Evolutionary conservation across 129 eudicot species (phyloP).

Genomic region (Apium graveolens): DNA sequence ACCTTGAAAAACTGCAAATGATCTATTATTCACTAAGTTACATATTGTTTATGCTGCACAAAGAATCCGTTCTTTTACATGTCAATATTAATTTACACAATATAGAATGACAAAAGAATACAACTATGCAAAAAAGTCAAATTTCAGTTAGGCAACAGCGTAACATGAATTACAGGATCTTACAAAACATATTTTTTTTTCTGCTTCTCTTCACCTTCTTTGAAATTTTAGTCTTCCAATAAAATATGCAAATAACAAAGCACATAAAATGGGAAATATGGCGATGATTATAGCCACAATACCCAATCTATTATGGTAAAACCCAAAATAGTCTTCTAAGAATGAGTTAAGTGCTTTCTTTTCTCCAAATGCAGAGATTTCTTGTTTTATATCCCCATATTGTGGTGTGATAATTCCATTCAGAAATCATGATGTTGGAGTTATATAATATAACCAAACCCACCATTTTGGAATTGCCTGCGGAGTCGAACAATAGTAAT

Average conservation of each 20-base stretch:
- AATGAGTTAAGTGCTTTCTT: not conserved
- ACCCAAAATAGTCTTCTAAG: constrained; percentile 4
- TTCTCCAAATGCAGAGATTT: constrained; percentile 8
- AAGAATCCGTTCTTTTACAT: not conserved
- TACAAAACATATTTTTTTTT: not conserved
- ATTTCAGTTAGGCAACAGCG: not conserved
- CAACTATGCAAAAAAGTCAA: not conserved
- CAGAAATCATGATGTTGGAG: constrained; percentile 7
- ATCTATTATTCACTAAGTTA: not conserved
- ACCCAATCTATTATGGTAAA: not conserved
- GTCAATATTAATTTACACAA: not conserved
- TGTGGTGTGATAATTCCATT: constrained; percentile 5
- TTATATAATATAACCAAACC: not conserved
- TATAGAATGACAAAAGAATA: not conserved
- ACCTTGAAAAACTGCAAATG: not conserved
- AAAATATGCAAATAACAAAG: not conserved
- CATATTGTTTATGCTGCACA: not conserved
- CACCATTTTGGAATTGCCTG: constrained; percentile 10
- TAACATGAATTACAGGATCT: not conserved
- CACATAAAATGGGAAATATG: not conserved
- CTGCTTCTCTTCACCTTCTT: constrained; percentile 8
- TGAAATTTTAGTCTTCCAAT: constrained; percentile 10
- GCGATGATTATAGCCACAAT: not conserved
- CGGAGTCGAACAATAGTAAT: not conserved
- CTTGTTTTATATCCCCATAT: constrained; percentile 3